Conservation (phyloP, 2,329 filamentous ascomycete genomes). For the Tolypocladium album region DNA sequence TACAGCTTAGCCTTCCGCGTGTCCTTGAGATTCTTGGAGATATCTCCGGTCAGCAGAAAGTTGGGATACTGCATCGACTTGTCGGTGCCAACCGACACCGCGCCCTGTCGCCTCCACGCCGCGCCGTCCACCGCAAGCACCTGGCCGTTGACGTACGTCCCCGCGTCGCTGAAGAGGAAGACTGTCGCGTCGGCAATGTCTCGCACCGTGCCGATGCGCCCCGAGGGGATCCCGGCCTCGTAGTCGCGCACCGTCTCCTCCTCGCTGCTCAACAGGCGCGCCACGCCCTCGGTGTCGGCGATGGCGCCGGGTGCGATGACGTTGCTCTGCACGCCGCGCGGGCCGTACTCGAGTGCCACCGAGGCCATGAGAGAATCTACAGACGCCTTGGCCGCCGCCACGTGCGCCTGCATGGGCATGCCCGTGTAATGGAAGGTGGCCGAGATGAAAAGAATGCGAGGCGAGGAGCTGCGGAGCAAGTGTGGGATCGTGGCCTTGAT, state of each 20-base stretch:
- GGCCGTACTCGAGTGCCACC: conserved; percentile 82
- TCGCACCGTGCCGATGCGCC: conserved; percentile 66
- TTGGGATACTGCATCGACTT: conserved; percentile 40
- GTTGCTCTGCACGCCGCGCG: conserved; percentile 77
- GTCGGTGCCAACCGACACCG: conserved; percentile 34
- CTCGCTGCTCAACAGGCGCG: conserved; percentile 40
- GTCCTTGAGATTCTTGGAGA: conserved; percentile 22
- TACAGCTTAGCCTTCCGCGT: conserved; percentile 31
- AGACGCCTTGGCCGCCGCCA: conserved; percentile 82
- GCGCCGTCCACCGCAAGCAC: conserved; percentile 63
- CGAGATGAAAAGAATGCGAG: conserved; percentile 81
- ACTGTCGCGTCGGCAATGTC: conserved; percentile 92
- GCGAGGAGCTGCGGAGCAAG: conserved; percentile 62
- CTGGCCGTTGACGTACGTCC: conserved; percentile 77
- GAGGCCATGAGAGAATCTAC: conserved; percentile 76
- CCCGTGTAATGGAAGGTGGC: conserved; percentile 89
- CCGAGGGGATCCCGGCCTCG: conserved; percentile 51
- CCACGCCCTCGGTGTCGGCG: conserved; percentile 70
- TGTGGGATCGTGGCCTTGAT: conserved; percentile 84
- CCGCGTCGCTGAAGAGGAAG: conserved; percentile 77
- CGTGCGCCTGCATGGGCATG: conserved; percentile 76
- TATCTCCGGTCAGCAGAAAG: conserved; percentile 26
- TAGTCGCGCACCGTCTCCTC: conserved; percentile 20
- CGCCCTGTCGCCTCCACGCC: conserved; percentile 42
- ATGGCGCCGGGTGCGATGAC: conserved; percentile 85